These are phyloP conservation scores for Trichoderma asperelloides DNA, from an alignment of 495 filamentous ascomycete genomes.

Conservation along the genomic window DNA sequence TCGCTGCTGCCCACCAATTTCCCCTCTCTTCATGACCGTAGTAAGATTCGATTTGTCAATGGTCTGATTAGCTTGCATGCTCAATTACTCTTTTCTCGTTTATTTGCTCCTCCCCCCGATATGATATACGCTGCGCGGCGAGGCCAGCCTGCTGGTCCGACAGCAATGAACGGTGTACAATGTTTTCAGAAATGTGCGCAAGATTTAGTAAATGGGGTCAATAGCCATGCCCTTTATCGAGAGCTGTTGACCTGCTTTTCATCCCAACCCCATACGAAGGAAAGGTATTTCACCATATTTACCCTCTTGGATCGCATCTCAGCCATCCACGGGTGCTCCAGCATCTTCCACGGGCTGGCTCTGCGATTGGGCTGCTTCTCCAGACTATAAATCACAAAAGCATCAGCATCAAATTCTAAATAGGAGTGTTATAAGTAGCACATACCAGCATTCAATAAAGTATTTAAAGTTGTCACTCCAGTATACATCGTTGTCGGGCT, in stretches of 20 bases:
- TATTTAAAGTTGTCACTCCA: slow-evolving; percentile 98
- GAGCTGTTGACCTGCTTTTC: slow-evolving; percentile 18
- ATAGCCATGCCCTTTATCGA: background rate
- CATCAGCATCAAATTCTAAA: background rate
- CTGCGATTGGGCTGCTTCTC: slow-evolving; percentile 85
- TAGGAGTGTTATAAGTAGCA: slow-evolving; percentile 18
- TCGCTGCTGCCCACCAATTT: background rate
- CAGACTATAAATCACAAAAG: slow-evolving; percentile 46
- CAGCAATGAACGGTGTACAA: background rate
- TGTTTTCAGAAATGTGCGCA: background rate
- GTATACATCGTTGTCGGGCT: slow-evolving; percentile 67
- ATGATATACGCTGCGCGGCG: background rate
- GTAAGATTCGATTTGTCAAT: background rate
- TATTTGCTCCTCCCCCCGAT: background rate
- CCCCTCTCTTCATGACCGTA: background rate
- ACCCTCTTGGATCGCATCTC: slow-evolving; percentile 94
- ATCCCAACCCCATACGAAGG: slow-evolving; percentile 93
- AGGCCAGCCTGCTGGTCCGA: background rate
- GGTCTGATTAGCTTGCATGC: background rate
- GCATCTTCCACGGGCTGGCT: slow-evolving; percentile 95
- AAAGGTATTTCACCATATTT: slow-evolving; percentile 88
- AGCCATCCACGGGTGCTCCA: slow-evolving; percentile 96
- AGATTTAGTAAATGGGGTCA: background rate
- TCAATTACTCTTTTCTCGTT: background rate
- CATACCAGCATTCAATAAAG: slow-evolving; percentile 98